Evolutionary conservation across 2,329 filamentous ascomycete genomes (phyloP).

Genomic region (Didymella keratinophila): DNA sequence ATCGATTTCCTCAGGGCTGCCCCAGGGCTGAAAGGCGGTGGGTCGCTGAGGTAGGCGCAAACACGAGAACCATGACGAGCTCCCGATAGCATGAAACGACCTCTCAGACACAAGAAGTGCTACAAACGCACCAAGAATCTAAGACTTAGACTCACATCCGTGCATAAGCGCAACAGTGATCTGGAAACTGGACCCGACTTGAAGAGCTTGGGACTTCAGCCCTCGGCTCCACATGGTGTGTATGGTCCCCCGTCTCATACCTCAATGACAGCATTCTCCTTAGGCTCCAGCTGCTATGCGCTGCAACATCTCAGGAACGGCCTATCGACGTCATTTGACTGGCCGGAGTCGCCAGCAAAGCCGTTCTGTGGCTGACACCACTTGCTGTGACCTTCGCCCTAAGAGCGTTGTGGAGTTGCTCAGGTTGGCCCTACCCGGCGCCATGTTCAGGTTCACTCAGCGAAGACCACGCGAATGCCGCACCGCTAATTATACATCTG

Average conservation of each 20-base stretch:
- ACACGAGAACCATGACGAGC: conserved; percentile 36
- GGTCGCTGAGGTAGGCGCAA: conserved; percentile 35
- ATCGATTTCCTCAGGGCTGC: conserved; percentile 14
- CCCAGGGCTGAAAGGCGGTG: conserved; percentile 33
- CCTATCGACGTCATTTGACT: conserved; percentile 43
- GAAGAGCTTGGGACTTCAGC: conserved; percentile 40
- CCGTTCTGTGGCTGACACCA: conserved; percentile 48
- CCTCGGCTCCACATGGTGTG: conserved; percentile 41
- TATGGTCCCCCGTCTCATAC: conserved; percentile 42
- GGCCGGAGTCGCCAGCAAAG: conserved; percentile 45
- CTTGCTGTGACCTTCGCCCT: conserved; percentile 31
- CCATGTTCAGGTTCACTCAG: conserved; percentile 40
- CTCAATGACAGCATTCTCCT: conserved; percentile 42
- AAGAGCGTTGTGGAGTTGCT: conserved; percentile 35
- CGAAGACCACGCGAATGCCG: conserved; percentile 42
- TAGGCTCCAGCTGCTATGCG: conserved; percentile 44
- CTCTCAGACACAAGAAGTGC: conserved; percentile 42
- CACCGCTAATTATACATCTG: conserved; percentile 42
- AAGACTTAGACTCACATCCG: conserved; percentile 43
- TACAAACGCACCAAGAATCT: conserved; percentile 39
- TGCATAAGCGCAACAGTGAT: conserved; percentile 47
- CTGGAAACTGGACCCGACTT: conserved; percentile 30
- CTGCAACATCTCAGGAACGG: conserved; percentile 32
- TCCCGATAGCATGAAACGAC: conserved; percentile 37
- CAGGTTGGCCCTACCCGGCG: conserved; percentile 36